Percentiles rank a stretch among this genome's conserved stretches.
phyloP scores from a whole-genome alignment of 208 protist species.

The Leishmania mexicana region DNA sequence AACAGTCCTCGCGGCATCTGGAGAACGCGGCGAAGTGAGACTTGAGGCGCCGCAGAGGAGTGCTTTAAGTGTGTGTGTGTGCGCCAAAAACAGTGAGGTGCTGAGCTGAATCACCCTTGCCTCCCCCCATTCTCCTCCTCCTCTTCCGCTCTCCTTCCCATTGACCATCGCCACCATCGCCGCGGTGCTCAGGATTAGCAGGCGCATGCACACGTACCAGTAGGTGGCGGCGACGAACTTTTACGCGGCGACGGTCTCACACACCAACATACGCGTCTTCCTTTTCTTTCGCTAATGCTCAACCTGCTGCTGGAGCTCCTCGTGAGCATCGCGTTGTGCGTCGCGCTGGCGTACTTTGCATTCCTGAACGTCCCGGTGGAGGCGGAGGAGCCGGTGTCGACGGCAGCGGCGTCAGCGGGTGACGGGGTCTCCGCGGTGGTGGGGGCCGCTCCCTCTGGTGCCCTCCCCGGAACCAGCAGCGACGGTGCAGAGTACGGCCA shows the following conservation, averaged over 20 bases:
- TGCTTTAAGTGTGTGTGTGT: neutral
- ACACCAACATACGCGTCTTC: neutral
- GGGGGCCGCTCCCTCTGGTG: neutral
- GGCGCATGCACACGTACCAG: neutral
- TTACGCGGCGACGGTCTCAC: neutral
- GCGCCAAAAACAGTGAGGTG: neutral
- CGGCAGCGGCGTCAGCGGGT: neutral
- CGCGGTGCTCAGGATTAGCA: neutral
- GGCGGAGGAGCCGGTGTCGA: constrained; percentile 24
- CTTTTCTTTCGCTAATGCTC: constrained; percentile 32
- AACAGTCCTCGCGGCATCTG: neutral
- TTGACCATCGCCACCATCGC: neutral
- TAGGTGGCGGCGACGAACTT: neutral
- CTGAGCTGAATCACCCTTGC: neutral
- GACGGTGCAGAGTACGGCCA: constrained; percentile 1
- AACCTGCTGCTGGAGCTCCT: constrained; percentile 65
- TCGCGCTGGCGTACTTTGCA: constrained; percentile 57
- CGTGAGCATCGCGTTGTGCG: constrained; percentile 60
- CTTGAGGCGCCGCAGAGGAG: neutral
- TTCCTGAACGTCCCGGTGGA: constrained; percentile 66
- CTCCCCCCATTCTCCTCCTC: neutral
- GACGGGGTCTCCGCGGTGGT: constrained; percentile 1
- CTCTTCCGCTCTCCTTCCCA: neutral
- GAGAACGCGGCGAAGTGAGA: neutral
- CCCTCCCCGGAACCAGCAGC: neutral